Conservation (phyloP, 169 alveolate genomes). For the Plasmodium fragile region DNA sequence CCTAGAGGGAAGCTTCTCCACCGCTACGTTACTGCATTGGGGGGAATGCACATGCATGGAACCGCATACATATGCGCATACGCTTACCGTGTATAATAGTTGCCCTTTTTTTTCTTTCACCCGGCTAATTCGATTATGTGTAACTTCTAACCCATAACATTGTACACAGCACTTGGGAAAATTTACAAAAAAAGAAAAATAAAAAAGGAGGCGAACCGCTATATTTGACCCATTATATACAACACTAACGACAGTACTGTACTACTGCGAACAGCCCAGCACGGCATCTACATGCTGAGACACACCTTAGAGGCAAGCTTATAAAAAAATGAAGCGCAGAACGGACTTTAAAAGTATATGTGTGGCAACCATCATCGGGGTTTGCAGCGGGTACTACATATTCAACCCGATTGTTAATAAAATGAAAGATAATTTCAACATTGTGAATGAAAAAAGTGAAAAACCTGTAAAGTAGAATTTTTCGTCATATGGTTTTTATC, state of each 20-base stretch:
- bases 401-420: conserved; percentile 51
- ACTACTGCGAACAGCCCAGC: not conserved
- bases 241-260: not conserved
- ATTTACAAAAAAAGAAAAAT: not conserved
- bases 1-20: not conserved
- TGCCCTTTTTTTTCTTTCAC: not conserved
- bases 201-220: not conserved
- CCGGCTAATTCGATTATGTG: not conserved
- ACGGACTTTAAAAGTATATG: conserved; percentile 56
- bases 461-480: not conserved
- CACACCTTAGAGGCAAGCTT: not conserved
- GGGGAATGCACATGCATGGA: not conserved
- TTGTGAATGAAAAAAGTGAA: conserved; percentile 28
- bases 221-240: not conserved
- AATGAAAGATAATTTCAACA: conserved; percentile 62
- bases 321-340: conserved; percentile 51
- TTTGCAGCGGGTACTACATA: conserved; percentile 65
- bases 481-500: not conserved
- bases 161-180: not conserved
- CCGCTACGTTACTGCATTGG: not conserved
- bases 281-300: not conserved
- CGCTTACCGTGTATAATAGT: not conserved
- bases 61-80: not conserved
- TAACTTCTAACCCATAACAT: not conserved
- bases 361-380: conserved; percentile 60